These are phyloP conservation scores for Colletotrichum abscissum DNA, from an alignment of 2,329 filamentous ascomycete genomes.

Conservation along the genomic window DNA sequence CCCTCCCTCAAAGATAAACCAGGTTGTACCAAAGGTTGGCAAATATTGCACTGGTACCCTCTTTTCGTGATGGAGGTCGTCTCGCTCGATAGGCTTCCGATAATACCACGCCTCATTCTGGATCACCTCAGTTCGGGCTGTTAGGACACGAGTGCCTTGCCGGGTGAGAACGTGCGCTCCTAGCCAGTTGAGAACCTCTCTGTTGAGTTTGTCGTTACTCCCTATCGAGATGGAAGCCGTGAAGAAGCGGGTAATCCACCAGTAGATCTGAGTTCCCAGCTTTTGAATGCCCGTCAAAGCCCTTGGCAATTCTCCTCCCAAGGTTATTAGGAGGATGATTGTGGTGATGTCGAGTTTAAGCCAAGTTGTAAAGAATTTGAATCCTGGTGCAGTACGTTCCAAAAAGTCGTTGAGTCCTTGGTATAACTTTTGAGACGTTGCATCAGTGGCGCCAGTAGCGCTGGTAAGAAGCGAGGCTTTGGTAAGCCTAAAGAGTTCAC, in stretches of 20 bases:
- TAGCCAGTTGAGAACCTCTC: constrained; percentile 52
- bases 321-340: constrained; percentile 45
- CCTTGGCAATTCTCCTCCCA: constrained; percentile 47
- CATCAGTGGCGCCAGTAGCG: background rate
- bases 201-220: constrained; percentile 49
- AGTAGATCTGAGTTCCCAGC: constrained; percentile 45
- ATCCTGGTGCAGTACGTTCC: constrained; percentile 32
- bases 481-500: constrained; percentile 17
- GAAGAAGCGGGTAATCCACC: constrained; percentile 49
- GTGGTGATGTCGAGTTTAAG: constrained; percentile 48
- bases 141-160: constrained; percentile 46
- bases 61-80: constrained; percentile 47
- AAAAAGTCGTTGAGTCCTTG: constrained; percentile 17
- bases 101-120: constrained; percentile 47
- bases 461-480: constrained; percentile 26
- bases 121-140: constrained; percentile 46
- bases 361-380: constrained; percentile 48
- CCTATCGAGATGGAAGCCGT: constrained; percentile 51
- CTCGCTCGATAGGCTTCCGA: constrained; percentile 40
- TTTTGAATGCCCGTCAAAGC: constrained; percentile 44
- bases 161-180: constrained; percentile 46
- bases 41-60: constrained; percentile 49
- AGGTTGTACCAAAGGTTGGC: constrained; percentile 50
- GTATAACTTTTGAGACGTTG: background rate
- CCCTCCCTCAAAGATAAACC: constrained; percentile 47